These are phyloP conservation scores for Xylariaceae sp. DNA, from an alignment of 2,329 filamentous ascomycete species.

Conservation along the genomic window DNA sequence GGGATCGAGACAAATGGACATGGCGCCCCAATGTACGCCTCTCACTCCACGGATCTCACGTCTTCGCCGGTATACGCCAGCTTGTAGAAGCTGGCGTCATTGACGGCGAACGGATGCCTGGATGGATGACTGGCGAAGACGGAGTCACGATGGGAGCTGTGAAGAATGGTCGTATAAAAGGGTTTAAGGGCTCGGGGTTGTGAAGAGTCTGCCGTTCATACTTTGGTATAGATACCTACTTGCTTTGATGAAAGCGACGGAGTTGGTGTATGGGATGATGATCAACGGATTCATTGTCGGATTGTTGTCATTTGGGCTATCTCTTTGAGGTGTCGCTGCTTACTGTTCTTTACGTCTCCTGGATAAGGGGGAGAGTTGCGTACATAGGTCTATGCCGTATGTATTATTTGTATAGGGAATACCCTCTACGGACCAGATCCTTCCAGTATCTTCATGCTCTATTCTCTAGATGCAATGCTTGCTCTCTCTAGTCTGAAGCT, in stretches of 20 bases:
- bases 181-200: constrained; percentile 52
- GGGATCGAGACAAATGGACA: constrained; percentile 20
- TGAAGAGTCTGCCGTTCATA: constrained; percentile 22
- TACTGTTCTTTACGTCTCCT: not conserved
- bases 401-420: not conserved
- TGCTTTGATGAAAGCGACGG: constrained; percentile 10
- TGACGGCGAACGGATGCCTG: constrained; percentile 73
- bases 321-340: not conserved
- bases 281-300: not conserved
- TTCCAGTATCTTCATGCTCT: not conserved
- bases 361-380: not conserved
- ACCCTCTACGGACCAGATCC: not conserved
- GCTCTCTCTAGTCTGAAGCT: not conserved
- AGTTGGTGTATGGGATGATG: not conserved
- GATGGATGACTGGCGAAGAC: constrained; percentile 87
- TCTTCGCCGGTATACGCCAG: constrained; percentile 74
- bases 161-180: constrained; percentile 58
- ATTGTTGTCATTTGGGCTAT: not conserved
- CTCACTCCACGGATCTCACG: constrained; percentile 68
- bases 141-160: constrained; percentile 70
- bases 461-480: not conserved
- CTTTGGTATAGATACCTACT: not conserved
- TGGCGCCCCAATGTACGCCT: constrained; percentile 60
- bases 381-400: not conserved
- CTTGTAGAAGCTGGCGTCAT: constrained; percentile 72